Evolutionary conservation across 352 stramenopile genomes (phyloP), one percentile per base, ranked within the genome.

Genomic region (Phytophthora macrochlamydospora): DNA sequence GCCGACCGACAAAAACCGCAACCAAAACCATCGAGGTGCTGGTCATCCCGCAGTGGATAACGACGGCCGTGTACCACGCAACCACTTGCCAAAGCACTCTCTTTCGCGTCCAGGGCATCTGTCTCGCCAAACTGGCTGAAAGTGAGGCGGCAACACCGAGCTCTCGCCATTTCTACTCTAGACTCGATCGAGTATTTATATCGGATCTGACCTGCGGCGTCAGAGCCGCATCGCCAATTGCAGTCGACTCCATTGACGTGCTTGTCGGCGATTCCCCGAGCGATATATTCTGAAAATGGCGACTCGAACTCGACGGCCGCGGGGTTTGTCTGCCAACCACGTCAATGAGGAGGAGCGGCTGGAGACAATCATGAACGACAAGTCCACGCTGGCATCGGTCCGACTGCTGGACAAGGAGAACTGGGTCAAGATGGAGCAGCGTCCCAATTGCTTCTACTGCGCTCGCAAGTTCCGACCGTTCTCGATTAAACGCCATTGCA

Each of bases 401-500:
- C 61, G 58, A 4, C 65, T 93, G 7, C 53, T 92, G 24, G 71
- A 68, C n/a, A 83, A 82, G 38, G 75, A 88, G 56, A 90, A 91
- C 56, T 94, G 83, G 87, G 78, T 93, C 72, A 83, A 85, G 49
- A 83, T 87, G 43, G 80, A 91, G 6, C 68, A 85, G 43, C 82
- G 84, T 0, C 57, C 81, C 42, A 77, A 87, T 56, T 96, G 89
- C 69, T 92, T 87, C 59, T 94, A 89, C 59, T 96, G 89, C 50
- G 72, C 86, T 14, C 73, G 75, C 50, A 91, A 83, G 68, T 95
- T 96, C 56, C 83, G 77, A 2, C 78, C 85, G 0, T 93, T 96
- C 46, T 78, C 76, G 30, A 71, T 90, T 37, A 89, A 91, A 61
- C 84, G 92, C 50, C 85, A 96, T 62, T 96, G 89, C 51, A 87